Conservation (phyloP, 2,329 filamentous ascomycete species). For the Claviceps sp. region DNA sequence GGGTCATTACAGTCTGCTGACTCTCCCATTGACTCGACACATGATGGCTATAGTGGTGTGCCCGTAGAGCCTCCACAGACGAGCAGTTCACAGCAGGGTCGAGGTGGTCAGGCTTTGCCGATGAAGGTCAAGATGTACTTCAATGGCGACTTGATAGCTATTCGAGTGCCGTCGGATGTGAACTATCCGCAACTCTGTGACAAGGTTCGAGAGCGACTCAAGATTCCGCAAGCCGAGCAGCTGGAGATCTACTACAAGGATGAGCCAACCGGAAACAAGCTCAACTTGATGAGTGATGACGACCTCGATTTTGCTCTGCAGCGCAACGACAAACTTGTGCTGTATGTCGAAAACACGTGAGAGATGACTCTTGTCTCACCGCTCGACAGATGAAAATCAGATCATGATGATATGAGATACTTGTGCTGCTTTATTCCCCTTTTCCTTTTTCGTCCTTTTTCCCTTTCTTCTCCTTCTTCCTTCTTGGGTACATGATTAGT, state of each 20-base stretch:
- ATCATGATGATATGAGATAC: neutral
- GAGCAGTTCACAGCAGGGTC: slow-evolving; percentile 28
- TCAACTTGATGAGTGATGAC: slow-evolving; percentile 62
- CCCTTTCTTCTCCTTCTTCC: neutral
- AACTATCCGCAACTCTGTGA: slow-evolving; percentile 65
- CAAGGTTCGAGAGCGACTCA: slow-evolving; percentile 74
- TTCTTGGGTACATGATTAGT: slow-evolving; percentile 14
- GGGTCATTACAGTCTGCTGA: slow-evolving; percentile 56
- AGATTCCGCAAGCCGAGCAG: slow-evolving; percentile 54
- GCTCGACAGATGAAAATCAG: neutral
- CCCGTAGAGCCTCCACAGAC: slow-evolving; percentile 34
- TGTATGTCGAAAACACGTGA: slow-evolving; percentile 51
- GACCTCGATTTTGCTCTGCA: slow-evolving; percentile 71
- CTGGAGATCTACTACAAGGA: slow-evolving; percentile 78
- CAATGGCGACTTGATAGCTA: slow-evolving; percentile 81
- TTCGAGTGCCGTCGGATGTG: slow-evolving; percentile 75
- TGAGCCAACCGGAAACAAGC: slow-evolving; percentile 62
- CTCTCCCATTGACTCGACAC: slow-evolving; percentile 46
- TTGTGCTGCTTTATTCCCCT: neutral
- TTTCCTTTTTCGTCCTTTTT: neutral
- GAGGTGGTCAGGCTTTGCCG: slow-evolving; percentile 26
- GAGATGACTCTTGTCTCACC: neutral
- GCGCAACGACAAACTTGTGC: slow-evolving; percentile 74
- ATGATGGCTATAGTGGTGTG: slow-evolving; percentile 38
- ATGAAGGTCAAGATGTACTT: slow-evolving; percentile 96